Conservation (phyloP, 1,284 basidiomycete species). For the Malassezia arunalokei region DNA sequence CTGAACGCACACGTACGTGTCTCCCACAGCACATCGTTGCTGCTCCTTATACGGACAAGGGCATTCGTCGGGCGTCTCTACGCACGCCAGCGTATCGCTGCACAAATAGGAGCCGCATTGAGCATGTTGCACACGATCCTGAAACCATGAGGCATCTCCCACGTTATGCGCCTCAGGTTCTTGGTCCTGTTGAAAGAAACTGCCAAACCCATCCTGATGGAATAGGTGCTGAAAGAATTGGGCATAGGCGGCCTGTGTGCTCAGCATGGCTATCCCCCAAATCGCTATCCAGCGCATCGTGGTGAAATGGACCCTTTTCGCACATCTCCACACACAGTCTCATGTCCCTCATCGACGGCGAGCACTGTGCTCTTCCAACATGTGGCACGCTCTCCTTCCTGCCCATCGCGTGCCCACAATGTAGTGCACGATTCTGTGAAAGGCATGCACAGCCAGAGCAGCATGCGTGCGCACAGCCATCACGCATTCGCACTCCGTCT, state of each 20-base stretch:
- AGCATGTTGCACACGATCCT: slow-evolving; percentile 9
- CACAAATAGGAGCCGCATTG: slow-evolving; percentile 9
- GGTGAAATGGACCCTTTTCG: background rate
- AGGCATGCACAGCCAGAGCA: slow-evolving; percentile 2
- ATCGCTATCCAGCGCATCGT: no score
- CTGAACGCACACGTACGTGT: slow-evolving; percentile 6
- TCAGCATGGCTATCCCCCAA: no score
- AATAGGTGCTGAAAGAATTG: background rate
- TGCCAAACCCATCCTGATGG: background rate
- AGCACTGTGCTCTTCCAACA: slow-evolving; percentile 2
- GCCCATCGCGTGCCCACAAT: slow-evolving; percentile 2
- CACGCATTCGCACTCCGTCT: background rate
- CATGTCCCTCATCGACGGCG: slow-evolving; percentile 13
- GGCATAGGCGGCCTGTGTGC: background rate
- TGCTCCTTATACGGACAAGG: slow-evolving; percentile 13
- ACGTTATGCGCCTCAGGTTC: slow-evolving; percentile 9
- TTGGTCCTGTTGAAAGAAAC: background rate
- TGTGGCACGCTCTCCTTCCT: slow-evolving; percentile 8
- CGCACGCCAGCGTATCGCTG: slow-evolving; percentile 15
- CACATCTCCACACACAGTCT: background rate
- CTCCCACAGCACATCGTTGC: slow-evolving; percentile 8
- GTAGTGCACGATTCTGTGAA: slow-evolving; percentile 4
- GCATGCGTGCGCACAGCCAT: slow-evolving; percentile 1
- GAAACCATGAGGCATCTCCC: slow-evolving; percentile 16
- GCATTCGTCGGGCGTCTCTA: slow-evolving; percentile 4